A percentile compares a stretch with the other conserved stretches of the same genome.
These are phyloP conservation scores for Firmiana major DNA, from an alignment of 345 rosid genomes.

Conservation along the genomic window DNA sequence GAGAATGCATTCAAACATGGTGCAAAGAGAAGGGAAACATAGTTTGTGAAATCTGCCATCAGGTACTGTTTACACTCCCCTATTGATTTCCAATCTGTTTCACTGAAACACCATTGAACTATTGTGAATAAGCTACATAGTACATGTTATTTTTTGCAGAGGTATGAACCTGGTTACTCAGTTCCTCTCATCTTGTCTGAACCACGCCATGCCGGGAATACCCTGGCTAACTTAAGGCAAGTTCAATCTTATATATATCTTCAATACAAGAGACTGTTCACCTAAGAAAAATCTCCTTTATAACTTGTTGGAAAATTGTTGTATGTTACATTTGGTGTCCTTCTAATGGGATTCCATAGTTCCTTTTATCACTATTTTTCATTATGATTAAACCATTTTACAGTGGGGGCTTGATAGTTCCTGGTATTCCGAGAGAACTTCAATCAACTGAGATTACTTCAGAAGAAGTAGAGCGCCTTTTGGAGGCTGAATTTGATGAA, in stretches of 20 bases:
- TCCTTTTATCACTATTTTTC: not conserved
- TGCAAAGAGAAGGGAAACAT: slow-evolving; percentile 40
- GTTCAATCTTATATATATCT: not conserved
- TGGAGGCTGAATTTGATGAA: slow-evolving; percentile 4
- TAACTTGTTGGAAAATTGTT: not conserved
- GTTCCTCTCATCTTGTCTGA: not conserved
- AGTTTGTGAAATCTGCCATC: slow-evolving; percentile 47
- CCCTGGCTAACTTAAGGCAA: not conserved
- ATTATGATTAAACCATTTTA: not conserved
- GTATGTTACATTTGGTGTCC: not conserved
- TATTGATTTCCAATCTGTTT: not conserved
- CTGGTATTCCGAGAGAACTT: not conserved
- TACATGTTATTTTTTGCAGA: not conserved
- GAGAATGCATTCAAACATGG: slow-evolving; percentile 54
- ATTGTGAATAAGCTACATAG: not conserved
- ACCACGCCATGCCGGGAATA: not conserved
- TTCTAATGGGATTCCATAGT: not conserved
- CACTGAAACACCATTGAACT: not conserved
- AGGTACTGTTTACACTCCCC: slow-evolving; percentile 9
- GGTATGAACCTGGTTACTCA: slow-evolving; percentile 5
- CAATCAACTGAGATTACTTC: not conserved
- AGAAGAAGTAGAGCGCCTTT: not conserved
- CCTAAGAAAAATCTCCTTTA: not conserved
- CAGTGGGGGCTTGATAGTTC: not conserved
- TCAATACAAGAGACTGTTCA: not conserved